Evolutionary conservation across 306 rosid species (phyloP).

Genomic region (Ormosia semicastrata): DNA sequence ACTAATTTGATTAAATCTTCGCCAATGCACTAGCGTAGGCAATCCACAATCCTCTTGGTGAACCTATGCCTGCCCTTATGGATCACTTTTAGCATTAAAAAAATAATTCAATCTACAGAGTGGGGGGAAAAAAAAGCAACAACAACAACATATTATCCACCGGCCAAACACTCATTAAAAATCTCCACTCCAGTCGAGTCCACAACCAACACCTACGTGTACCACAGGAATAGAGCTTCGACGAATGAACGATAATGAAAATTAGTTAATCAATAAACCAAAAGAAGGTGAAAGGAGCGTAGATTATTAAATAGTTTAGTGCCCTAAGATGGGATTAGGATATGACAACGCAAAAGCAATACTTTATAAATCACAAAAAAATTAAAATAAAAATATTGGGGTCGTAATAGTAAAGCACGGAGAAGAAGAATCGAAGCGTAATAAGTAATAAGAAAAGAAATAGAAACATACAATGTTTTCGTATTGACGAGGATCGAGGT

Average conservation of each 20-base stretch:
- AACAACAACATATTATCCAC: neutral
- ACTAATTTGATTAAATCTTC: neutral
- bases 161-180: neutral
- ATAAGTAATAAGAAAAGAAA: neutral
- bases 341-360: neutral
- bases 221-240: neutral
- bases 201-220: neutral
- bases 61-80: neutral
- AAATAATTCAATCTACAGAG: neutral
- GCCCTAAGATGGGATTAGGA: neutral
- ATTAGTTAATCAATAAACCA: neutral
- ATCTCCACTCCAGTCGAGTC: neutral
- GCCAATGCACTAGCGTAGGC: neutral
- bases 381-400: neutral
- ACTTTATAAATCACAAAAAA: neutral
- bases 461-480: constrained; percentile 57
- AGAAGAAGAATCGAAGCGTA: neutral
- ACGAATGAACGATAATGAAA: neutral
- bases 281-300: neutral
- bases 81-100: neutral
- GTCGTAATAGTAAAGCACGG: neutral
- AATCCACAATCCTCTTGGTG: neutral
- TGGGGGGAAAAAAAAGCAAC: neutral
- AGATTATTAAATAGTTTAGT: neutral
- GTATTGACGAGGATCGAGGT: constrained; percentile 80